Evolutionary conservation across 1,139 yeast species (phyloP).

Genomic region (Scheffersomyces parashehatae): DNA sequence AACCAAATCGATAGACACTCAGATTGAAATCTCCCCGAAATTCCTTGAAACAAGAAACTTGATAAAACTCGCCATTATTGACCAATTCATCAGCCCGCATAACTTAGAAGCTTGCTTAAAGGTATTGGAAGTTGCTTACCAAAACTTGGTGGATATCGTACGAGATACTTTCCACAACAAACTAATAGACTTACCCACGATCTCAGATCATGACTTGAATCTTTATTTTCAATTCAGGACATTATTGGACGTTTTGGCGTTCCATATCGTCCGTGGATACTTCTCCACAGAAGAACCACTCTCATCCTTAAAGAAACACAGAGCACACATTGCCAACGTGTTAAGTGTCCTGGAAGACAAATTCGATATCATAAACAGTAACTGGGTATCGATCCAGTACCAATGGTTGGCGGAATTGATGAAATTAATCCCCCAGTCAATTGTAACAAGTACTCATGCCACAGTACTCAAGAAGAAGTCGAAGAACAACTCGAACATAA

Average conservation of each 20-base stretch:
- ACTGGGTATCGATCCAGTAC: slow-evolving; percentile 48
- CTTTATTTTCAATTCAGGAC: slow-evolving; percentile 36
- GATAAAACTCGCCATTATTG: slow-evolving; percentile 38
- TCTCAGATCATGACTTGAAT: slow-evolving; percentile 30
- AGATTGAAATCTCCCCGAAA: slow-evolving; percentile 36
- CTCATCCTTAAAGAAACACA: slow-evolving; percentile 62
- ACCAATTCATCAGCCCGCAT: slow-evolving; percentile 35
- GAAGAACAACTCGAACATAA: slow-evolving; percentile 7
- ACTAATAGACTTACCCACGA: slow-evolving; percentile 12
- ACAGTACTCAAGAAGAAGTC: slow-evolving; percentile 14
- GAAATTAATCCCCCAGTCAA: slow-evolving; percentile 41
- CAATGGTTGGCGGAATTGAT: slow-evolving; percentile 63
- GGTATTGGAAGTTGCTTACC: slow-evolving; percentile 36
- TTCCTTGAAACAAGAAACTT: slow-evolving; percentile 42
- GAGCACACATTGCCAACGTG: slow-evolving; percentile 56
- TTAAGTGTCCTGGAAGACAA: slow-evolving; percentile 13
- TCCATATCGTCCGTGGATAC: slow-evolving; percentile 63
- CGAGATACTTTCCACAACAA: slow-evolving; percentile 17
- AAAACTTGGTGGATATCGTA: slow-evolving; percentile 29
- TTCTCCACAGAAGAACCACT: slow-evolving; percentile 62
- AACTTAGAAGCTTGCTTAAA: slow-evolving; percentile 34
- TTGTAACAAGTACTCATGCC: slow-evolving; percentile 27
- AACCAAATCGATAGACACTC: slow-evolving; percentile 25
- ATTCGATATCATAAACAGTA: slow-evolving; percentile 12
- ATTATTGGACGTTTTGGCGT: slow-evolving; percentile 59